Base-by-base conservation (phyloP, 352 stramenopile genomes). In the Pythium pectinolyticum region DNA sequence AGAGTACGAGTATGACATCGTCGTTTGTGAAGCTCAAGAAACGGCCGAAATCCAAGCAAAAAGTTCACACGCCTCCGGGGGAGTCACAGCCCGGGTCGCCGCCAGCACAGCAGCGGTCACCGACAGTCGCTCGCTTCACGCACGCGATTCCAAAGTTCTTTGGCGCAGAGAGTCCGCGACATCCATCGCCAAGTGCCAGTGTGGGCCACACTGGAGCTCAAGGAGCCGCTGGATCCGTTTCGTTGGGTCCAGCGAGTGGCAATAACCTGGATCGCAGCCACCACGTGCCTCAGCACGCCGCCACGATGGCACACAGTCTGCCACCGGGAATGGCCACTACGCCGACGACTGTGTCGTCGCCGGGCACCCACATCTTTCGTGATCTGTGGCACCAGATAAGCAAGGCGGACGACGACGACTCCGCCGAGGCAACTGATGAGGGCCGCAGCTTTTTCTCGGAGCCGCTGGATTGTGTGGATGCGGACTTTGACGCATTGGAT, bases 371-470 rank as follows among this genome's bases (percentile, higher is more conserved):
- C 51, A 70, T 92, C n/a, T 75, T 92, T 31, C 79, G 82, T 15
- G 84, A 92, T 50, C 54, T 92, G 30, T 92, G 84, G 84, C 84
- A 92, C 12, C 84, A 92, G 63, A 51, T 90, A 4, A 88, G 84
- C 50, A 85, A 85, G 46, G 68, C 72, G 15, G 80, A 92, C 28
- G 84, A 90, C 15, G 75, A 86, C 6, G 63, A 73, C 5, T 32
- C 65, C 1, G 65, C 61, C 39, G 62, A 57, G 1, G 48, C 53
- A 10, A 25, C 27, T 12, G 65, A 74, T 17, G 73, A 52, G 28
- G 72, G 45, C 31, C 63, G 67, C 27, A 61, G 63, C n/a, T n/a
- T 80, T 6, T 78, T n/a, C n/a, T n/a, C n/a, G n/a, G n/a, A n/a
- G n/a, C 73, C 4, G 78, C 84, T 24, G 12, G 78, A 89, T 10